Conservation (phyloP, 2,329 filamentous ascomycete genomes). For the Furcasterigmium sp. region DNA sequence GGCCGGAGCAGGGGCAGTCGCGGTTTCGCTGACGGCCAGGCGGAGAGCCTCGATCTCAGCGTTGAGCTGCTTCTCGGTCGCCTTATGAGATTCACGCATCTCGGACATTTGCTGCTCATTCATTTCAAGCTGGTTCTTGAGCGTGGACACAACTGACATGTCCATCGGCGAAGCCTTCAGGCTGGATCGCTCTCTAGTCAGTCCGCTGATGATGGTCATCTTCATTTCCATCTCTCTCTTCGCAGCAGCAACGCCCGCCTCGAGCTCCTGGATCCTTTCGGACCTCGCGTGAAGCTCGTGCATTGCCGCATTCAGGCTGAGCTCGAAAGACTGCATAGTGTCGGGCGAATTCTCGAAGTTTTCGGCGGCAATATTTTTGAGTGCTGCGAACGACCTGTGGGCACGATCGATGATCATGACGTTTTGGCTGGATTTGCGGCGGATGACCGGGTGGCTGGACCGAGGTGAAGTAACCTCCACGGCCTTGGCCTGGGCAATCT, state of each 20-base stretch:
- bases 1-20: slow-evolving; percentile 10
- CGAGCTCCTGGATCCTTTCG: slow-evolving; percentile 84
- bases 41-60: slow-evolving; percentile 67
- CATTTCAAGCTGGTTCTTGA: slow-evolving; percentile 83
- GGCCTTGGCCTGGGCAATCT: slow-evolving; percentile 72
- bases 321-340: slow-evolving; percentile 84
- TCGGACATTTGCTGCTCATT: slow-evolving; percentile 75
- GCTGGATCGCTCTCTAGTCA: slow-evolving; percentile 89
- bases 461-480: slow-evolving; percentile 54
- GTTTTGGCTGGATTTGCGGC: slow-evolving; percentile 88
- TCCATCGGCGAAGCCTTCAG: slow-evolving; percentile 81
- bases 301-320: slow-evolving; percentile 87
- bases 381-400: slow-evolving; percentile 82
- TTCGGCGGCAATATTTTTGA: slow-evolving; percentile 82
- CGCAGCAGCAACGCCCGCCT: slow-evolving; percentile 73
- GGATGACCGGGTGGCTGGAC: slow-evolving; percentile 71
- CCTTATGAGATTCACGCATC: slow-evolving; percentile 67
- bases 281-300: slow-evolving; percentile 83
- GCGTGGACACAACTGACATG: slow-evolving; percentile 80
- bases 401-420: slow-evolving; percentile 84
- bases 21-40: slow-evolving; percentile 38
- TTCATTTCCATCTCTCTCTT: slow-evolving; percentile 98
- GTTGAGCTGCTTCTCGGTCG: slow-evolving; percentile 69
- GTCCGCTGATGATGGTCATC: slow-evolving; percentile 88
- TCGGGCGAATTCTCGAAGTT: slow-evolving; percentile 80